Evolutionary conservation across 768 basidiomycete genomes (phyloP).

Genomic region (Phylloporus rhodoxanthus): DNA sequence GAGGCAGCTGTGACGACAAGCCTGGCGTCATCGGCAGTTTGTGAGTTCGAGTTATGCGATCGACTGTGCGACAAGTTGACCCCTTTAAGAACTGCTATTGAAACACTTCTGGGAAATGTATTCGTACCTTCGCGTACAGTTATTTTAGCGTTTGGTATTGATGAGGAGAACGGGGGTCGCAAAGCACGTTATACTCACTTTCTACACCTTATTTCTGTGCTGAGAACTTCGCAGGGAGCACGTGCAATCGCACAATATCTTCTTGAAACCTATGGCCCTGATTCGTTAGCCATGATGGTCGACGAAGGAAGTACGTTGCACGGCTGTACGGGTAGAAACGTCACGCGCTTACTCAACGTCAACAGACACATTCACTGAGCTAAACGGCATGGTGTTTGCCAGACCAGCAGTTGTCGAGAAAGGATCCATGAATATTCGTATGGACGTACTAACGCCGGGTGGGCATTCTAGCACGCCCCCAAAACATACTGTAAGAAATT

Average conservation of each 20-base stretch:
- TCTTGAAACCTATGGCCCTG: constrained; percentile 39
- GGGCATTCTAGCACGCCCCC: constrained; percentile 54
- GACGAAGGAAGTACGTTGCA: constrained; percentile 52
- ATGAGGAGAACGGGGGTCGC: constrained; percentile 39
- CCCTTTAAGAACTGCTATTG: constrained; percentile 20
- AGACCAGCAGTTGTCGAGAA: constrained; percentile 34
- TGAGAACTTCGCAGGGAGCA: constrained; percentile 35
- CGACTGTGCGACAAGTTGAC: not conserved
- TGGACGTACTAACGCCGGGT: constrained; percentile 42
- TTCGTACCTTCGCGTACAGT: constrained; percentile 28
- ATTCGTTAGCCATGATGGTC: constrained; percentile 47
- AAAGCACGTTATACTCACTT: constrained; percentile 24
- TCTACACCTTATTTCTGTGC: not conserved
- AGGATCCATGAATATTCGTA: constrained; percentile 38
- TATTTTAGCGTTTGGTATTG: constrained; percentile 36
- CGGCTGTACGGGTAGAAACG: too few relatives aligned
- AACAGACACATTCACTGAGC: constrained; percentile 26
- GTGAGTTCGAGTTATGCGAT: too few relatives aligned
- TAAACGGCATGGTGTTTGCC: constrained; percentile 30
- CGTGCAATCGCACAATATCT: constrained; percentile 34
- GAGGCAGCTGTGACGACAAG: too few relatives aligned
- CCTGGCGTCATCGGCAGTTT: too few relatives aligned
- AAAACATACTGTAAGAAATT: constrained; percentile 35
- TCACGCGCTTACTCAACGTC: not conserved
- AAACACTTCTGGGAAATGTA: constrained; percentile 22